A percentile compares a stretch with the other conserved stretches of the same genome.
Evolutionary conservation across 2,329 filamentous ascomycete species (phyloP).

Genomic region (Colletotrichum orchidophilum): DNA sequence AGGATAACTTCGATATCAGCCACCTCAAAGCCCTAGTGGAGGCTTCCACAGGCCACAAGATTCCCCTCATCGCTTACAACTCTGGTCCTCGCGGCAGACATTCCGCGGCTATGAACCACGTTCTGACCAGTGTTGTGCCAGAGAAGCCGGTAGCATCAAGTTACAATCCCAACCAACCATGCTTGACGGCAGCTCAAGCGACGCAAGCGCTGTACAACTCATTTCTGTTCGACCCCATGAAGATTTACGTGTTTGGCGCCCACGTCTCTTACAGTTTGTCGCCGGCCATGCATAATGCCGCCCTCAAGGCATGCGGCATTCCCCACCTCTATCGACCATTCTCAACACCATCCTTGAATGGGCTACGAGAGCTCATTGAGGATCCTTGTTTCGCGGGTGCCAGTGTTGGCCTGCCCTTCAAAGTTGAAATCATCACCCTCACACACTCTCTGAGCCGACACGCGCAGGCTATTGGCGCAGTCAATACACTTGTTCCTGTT

Average conservation of each 20-base stretch:
- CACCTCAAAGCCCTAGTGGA: conserved; percentile 61
- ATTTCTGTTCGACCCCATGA: conserved; percentile 74
- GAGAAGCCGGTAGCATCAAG: conserved; percentile 42
- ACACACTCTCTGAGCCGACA: conserved; percentile 77
- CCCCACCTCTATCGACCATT: conserved; percentile 73
- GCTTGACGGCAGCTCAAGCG: conserved; percentile 69
- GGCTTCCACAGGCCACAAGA: conserved; percentile 49
- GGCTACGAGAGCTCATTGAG: conserved; percentile 70
- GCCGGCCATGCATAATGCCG: conserved; percentile 80
- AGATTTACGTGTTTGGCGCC: conserved; percentile 79
- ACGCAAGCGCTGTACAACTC: conserved; percentile 73
- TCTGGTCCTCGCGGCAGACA: conserved; percentile 69
- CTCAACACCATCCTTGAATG: conserved; percentile 69
- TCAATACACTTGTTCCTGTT: conserved; percentile 80
- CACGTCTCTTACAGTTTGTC: conserved; percentile 78
- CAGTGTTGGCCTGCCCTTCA: conserved; percentile 78
- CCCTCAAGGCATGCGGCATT: conserved; percentile 73
- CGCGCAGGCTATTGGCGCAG: conserved; percentile 77
- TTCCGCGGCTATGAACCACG: conserved; percentile 73
- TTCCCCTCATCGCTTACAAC: conserved; percentile 72
- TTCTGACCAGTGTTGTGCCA: conserved; percentile 69
- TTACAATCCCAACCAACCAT: conserved; percentile 35
- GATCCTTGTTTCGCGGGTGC: conserved; percentile 77
- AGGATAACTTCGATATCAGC: conserved; percentile 71
- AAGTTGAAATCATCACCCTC: conserved; percentile 75